A percentile compares a stretch with the other conserved stretches of the same genome.
Conservation (phyloP, 371 early-diverging fungal genomes). For the Parasitella parasitica region DNA sequence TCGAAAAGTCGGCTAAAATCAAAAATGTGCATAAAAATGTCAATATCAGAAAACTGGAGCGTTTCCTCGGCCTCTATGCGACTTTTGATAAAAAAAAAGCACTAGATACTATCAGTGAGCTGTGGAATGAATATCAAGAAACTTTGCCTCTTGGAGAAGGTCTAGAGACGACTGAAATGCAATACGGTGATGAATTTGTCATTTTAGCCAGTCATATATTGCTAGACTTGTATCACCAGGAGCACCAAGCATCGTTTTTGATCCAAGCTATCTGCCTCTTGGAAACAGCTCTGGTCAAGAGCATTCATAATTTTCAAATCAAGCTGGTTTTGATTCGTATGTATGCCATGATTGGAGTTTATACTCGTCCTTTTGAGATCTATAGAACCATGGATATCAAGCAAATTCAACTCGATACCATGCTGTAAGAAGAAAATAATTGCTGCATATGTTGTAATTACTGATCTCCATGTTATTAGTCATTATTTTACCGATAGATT, state of each 20-base stretch:
- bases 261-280: conserved; percentile 66
- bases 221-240: conserved; percentile 51
- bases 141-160: conserved; percentile 66
- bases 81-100: conserved; percentile 11
- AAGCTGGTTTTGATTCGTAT: conserved; percentile 81
- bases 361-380: conserved; percentile 63
- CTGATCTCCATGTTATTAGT: conserved; percentile 25
- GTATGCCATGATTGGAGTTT: conserved; percentile 69
- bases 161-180: conserved; percentile 72
- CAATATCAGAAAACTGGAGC: conserved; percentile 58
- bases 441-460: neutral
- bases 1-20: conserved; percentile 25
- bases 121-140: conserved; percentile 57
- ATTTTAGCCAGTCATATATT: conserved; percentile 66
- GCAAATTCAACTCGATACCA: conserved; percentile 86
- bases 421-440: conserved; percentile 54
- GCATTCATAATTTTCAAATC: conserved; percentile 79
- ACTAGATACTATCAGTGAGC: conserved; percentile 36
- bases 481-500: conserved; percentile 70
- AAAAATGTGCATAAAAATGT: conserved; percentile 47
- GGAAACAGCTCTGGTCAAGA: conserved; percentile 72
- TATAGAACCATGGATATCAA: conserved; percentile 83
- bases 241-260: conserved; percentile 23
- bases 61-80: conserved; percentile 43
- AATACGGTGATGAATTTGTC: conserved; percentile 80